These are phyloP conservation scores for Lichtheimia corymbifera DNA, from an alignment of 371 early-diverging fungal genomes.

Conservation along the genomic window DNA sequence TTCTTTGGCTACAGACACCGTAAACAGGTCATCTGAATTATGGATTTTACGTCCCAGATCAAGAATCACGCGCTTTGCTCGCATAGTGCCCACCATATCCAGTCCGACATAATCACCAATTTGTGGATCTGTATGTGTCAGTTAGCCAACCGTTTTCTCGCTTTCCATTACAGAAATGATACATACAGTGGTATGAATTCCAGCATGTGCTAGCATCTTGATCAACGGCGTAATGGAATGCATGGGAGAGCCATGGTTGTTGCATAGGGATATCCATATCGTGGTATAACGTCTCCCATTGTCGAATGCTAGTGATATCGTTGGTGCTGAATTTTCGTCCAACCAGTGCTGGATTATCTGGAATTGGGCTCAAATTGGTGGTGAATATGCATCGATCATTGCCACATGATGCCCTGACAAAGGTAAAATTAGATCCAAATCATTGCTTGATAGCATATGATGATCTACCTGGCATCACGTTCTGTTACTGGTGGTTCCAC, in stretches of 20 bases:
- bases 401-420: constrained; percentile 19
- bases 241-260: constrained; percentile 39
- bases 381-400: constrained; percentile 65
- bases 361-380: constrained; percentile 55
- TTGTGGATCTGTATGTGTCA: constrained; percentile 21
- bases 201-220: constrained; percentile 57
- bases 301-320: constrained; percentile 38
- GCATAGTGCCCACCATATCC: constrained; percentile 45
- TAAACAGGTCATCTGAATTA: constrained; percentile 27
- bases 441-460: not conserved
- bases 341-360: constrained; percentile 10
- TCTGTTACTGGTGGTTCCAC: constrained; percentile 13
- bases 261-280: constrained; percentile 29
- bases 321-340: constrained; percentile 26
- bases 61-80: constrained; percentile 29
- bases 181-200: constrained; percentile 45
- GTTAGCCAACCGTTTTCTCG: not conserved
- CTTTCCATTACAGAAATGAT: not conserved
- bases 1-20: constrained; percentile 14
- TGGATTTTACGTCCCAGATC: constrained; percentile 10
- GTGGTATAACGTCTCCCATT: constrained; percentile 36
- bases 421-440: not conserved
- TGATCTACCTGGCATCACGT: constrained; percentile 24
- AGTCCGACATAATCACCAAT: constrained; percentile 52
- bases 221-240: constrained; percentile 63